Conservation (phyloP, 805 yeast species). For the Kodamaea jinghongensis region DNA sequence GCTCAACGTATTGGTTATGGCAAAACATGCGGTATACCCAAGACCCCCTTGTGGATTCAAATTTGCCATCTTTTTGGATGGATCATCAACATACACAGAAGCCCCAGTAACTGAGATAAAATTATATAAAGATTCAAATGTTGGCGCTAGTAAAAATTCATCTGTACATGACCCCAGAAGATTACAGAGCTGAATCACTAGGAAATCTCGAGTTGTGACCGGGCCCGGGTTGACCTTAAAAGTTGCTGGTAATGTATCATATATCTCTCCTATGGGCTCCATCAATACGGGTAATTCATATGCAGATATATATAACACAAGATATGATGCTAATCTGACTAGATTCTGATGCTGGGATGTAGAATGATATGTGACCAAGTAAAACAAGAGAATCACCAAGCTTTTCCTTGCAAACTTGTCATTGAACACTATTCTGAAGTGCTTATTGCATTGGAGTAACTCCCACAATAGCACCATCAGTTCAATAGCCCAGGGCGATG, state of each 20-base stretch:
- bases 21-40: constrained; percentile 49
- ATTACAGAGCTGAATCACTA: constrained; percentile 50
- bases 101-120: constrained; percentile 39
- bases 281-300: constrained; percentile 34
- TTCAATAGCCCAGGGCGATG: constrained; percentile 53
- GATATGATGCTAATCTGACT: constrained; percentile 50
- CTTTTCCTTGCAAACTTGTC: constrained; percentile 53
- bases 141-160: constrained; percentile 37
- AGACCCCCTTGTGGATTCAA: constrained; percentile 40
- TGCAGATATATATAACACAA: constrained; percentile 50
- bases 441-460: constrained; percentile 66
- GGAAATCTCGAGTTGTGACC: constrained; percentile 61
- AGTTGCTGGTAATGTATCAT: constrained; percentile 51
- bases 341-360: constrained; percentile 35
- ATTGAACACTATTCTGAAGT: constrained; percentile 40
- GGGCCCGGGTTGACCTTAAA: constrained; percentile 44
- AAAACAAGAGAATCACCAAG: constrained; percentile 52
- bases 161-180: constrained; percentile 24
- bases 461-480: constrained; percentile 71
- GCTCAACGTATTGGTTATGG: constrained; percentile 43
- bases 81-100: constrained; percentile 16
- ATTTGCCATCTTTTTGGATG: constrained; percentile 25
- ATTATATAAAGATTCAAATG: constrained; percentile 62
- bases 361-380: constrained; percentile 49
- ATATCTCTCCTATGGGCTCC: constrained; percentile 42